Conservation (phyloP, 257 asterid species). For the Apocynum venetum region DNA sequence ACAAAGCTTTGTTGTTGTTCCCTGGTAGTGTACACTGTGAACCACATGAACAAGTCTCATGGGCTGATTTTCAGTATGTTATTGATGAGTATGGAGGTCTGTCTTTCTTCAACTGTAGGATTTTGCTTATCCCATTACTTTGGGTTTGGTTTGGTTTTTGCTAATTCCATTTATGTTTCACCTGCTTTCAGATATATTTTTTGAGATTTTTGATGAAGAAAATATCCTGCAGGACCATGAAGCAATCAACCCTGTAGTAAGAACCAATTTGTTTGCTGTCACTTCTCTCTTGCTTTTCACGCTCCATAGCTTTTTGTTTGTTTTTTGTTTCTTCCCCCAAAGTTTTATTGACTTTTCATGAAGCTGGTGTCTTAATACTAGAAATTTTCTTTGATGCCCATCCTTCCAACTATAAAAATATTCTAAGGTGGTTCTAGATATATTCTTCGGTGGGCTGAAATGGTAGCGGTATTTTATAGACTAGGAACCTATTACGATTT, state of each 20-base stretch:
- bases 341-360: not conserved
- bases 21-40: conserved; percentile 63
- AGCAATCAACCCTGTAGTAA: conserved; percentile 76
- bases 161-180: conserved; percentile 17
- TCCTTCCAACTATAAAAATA: not conserved
- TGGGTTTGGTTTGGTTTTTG: conserved; percentile 7
- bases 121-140: not conserved
- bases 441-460: not conserved
- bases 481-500: not conserved
- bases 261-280: conserved; percentile 24
- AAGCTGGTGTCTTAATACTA: not conserved
- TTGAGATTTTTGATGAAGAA: conserved; percentile 58
- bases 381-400: not conserved
- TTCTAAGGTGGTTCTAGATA: not conserved
- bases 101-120: conserved; percentile 6
- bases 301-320: not conserved
- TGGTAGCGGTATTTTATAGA: not conserved
- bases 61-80: conserved; percentile 68
- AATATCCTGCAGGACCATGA: conserved; percentile 66
- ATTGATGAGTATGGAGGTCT: conserved; percentile 76
- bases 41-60: conserved; percentile 67
- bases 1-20: conserved; percentile 52
- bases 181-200: conserved; percentile 52
- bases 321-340: too few relatives aligned
- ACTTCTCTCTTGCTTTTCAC: not conserved